phyloP scores from a whole-genome alignment of 225 moss, liverwort and hornwort species.

The Antitrichia curtipendula region DNA sequence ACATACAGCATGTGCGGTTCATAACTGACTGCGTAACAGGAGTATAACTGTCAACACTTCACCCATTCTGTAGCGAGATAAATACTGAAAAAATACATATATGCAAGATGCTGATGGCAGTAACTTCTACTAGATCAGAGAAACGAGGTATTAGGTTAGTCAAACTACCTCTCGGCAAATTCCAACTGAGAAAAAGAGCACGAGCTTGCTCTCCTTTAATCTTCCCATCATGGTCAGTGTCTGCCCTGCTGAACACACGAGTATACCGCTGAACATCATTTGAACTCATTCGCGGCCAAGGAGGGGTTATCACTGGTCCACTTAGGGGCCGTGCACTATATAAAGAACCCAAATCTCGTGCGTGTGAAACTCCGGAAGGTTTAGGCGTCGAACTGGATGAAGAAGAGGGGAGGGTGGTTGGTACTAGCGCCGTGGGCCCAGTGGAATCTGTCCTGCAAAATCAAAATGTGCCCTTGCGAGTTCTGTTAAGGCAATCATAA shows the following conservation, averaged over 20 bases:
- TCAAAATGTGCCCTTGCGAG: neutral
- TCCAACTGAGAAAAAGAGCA: slow-evolving; percentile 85
- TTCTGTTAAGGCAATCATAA: neutral
- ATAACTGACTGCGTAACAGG: neutral
- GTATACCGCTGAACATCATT: slow-evolving; percentile 82
- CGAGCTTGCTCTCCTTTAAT: slow-evolving; percentile 91
- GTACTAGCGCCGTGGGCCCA: slow-evolving; percentile 28
- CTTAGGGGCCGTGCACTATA: slow-evolving; percentile 23
- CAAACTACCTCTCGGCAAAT: slow-evolving; percentile 73
- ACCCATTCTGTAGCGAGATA: neutral
- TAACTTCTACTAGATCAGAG: neutral
- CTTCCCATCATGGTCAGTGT: slow-evolving; percentile 90
- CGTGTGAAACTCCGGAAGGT: slow-evolving; percentile 14
- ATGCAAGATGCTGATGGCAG: neutral
- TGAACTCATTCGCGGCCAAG: slow-evolving; percentile 85
- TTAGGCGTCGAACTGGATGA: slow-evolving; percentile 7
- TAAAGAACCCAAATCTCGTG: slow-evolving; percentile 34
- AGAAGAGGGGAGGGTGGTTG: slow-evolving; percentile 26
- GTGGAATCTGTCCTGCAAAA: slow-evolving; percentile 36
- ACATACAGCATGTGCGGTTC: neutral
- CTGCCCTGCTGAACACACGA: slow-evolving; percentile 75
- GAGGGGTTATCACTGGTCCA: slow-evolving; percentile 21
- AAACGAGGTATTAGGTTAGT: neutral
- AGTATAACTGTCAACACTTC: neutral
- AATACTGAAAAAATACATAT: neutral